Conservation (phyloP, 192 early-diverging fungal genomes). For the Gigaspora rosea region DNA sequence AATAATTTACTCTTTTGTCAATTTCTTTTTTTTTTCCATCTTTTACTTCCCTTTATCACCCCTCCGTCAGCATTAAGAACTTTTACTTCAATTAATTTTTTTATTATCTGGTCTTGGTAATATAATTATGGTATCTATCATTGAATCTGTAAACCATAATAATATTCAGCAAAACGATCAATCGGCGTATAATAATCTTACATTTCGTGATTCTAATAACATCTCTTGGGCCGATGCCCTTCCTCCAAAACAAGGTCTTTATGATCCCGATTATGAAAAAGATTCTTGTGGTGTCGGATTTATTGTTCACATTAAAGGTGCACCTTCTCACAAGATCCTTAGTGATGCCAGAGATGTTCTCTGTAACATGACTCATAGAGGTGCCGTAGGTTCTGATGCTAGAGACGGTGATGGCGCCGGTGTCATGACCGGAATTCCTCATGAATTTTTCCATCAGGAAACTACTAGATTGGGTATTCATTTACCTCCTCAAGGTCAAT, state of each 20-base stretch:
- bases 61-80: too few relatives aligned
- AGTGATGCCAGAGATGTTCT: conserved; percentile 87
- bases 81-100: background rate
- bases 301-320: conserved; percentile 92
- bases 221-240: conserved; percentile 81
- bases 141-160: conserved; percentile 12
- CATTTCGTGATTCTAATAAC: conserved; percentile 32
- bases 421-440: conserved; percentile 94
- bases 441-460: conserved; percentile 77
- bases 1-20: too few relatives aligned
- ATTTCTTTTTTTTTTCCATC: too few relatives aligned
- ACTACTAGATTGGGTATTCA: conserved; percentile 59
- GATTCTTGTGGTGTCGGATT: conserved; percentile 98
- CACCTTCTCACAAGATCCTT: conserved; percentile 80
- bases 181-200: background rate
- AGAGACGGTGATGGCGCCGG: conserved; percentile 99
- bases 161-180: conserved; percentile 14
- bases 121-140: conserved; percentile 26
- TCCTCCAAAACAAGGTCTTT: conserved; percentile 84
- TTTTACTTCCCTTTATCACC: too few relatives aligned
- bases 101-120: background rate
- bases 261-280: conserved; percentile 86
- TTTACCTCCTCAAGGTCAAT: conserved; percentile 77
- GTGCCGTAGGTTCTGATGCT: conserved; percentile 89
- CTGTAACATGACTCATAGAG: conserved; percentile 99